Conservation (phyloP, 192 early-diverging fungal genomes). For the Pecoramyces ruminantium region DNA sequence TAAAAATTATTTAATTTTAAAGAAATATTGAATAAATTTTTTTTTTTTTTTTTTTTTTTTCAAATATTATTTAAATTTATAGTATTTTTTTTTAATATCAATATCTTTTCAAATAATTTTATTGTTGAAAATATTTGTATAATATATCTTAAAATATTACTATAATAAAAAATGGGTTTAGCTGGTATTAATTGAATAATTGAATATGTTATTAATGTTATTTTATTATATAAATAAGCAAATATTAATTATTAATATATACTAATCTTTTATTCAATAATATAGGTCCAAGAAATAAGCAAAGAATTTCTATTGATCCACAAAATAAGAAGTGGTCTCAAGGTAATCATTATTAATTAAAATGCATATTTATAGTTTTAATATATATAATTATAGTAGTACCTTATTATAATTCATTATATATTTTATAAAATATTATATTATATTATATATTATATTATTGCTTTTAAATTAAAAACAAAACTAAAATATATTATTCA, state of each 20-base stretch:
- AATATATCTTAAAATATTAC: not conserved
- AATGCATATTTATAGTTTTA: too few relatives aligned
- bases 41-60: not conserved
- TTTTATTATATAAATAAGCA: too few relatives aligned
- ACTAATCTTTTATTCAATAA: not conserved
- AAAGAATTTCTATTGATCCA: slow-evolving; percentile 74
- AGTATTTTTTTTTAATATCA: not conserved
- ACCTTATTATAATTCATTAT: too few relatives aligned
- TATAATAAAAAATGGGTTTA: not conserved
- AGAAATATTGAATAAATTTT: not conserved
- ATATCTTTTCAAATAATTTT: not conserved
- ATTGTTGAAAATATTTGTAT: not conserved
- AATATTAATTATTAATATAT: not conserved
- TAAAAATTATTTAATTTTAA: not conserved
- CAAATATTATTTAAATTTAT: not conserved
- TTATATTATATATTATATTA: too few relatives aligned
- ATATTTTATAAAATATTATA: too few relatives aligned
- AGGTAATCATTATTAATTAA: too few relatives aligned
- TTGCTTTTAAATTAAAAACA: too few relatives aligned
- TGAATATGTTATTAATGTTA: not conserved
- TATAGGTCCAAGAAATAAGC: slow-evolving; percentile 39
- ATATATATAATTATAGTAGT: too few relatives aligned
- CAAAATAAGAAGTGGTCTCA: slow-evolving; percentile 79
- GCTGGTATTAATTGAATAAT: not conserved
- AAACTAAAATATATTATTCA: too few relatives aligned